A percentile compares a stretch with the other conserved stretches of the same genome.
phyloP scores from a whole-genome alignment of 2,329 filamentous ascomycete genomes.

The Trichoderma arundinaceum region DNA sequence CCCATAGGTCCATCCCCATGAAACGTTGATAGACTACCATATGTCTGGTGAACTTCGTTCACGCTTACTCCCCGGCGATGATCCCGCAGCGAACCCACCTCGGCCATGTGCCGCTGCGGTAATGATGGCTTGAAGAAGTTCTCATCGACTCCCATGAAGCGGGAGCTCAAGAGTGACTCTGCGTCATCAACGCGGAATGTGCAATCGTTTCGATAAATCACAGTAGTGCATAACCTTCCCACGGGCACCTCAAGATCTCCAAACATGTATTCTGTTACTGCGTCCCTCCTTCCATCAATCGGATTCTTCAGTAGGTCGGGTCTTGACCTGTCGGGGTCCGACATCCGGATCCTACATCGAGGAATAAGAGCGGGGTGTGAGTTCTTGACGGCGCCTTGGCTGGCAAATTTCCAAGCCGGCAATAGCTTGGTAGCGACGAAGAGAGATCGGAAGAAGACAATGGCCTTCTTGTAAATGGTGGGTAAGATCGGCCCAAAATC shows the following conservation, averaged over 20 bases:
- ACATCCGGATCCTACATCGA: conserved; percentile 78
- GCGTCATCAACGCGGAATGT: conserved; percentile 91
- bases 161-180: conserved; percentile 86
- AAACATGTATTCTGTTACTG: conserved; percentile 77
- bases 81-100: conserved; percentile 78
- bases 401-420: conserved; percentile 82
- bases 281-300: conserved; percentile 47
- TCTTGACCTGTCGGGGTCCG: conserved; percentile 58
- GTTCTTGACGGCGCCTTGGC: conserved; percentile 74
- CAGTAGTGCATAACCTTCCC: conserved; percentile 79
- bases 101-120: conserved; percentile 51
- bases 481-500: conserved; percentile 72
- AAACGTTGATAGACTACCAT: conserved; percentile 89
- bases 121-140: conserved; percentile 83
- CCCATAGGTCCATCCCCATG: conserved; percentile 78
- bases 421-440: conserved; percentile 82
- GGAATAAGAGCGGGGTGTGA: conserved; percentile 72
- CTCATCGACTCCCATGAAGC: conserved; percentile 91
- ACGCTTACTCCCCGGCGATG: conserved; percentile 55
- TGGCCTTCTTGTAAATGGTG: conserved; percentile 95
- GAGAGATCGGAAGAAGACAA: conserved; percentile 89
- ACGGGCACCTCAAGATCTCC: conserved; percentile 85
- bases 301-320: conserved; percentile 66
- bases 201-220: conserved; percentile 86
- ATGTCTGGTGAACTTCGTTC: conserved; percentile 75